These are phyloP conservation scores for Septoria petroselini DNA, from an alignment of 2,329 filamentous ascomycete species.

Conservation along the genomic window DNA sequence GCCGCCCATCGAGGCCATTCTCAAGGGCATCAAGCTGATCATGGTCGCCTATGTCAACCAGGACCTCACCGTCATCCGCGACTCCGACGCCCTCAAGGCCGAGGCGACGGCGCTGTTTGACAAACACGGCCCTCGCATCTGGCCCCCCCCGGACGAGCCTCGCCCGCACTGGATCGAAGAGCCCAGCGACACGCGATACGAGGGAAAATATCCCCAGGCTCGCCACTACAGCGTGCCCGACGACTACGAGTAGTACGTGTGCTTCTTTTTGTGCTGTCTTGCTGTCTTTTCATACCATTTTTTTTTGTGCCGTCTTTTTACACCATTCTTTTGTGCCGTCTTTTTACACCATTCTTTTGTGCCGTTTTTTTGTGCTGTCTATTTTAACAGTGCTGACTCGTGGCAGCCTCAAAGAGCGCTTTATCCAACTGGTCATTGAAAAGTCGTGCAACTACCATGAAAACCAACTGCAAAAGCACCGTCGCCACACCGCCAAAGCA, in stretches of 20 bases:
- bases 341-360: too few relatives aligned
- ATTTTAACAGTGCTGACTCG: slow-evolving; percentile 9
- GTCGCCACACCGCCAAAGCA: slow-evolving; percentile 14
- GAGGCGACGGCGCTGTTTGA: slow-evolving; percentile 15
- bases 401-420: slow-evolving; percentile 17
- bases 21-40: slow-evolving; percentile 20
- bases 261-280: background rate
- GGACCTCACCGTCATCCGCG: slow-evolving; percentile 16
- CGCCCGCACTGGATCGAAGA: slow-evolving; percentile 19
- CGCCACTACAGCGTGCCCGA: slow-evolving; percentile 13
- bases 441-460: slow-evolving; percentile 23
- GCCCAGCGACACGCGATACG: slow-evolving; percentile 13
- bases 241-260: slow-evolving; percentile 19
- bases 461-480: slow-evolving; percentile 21
- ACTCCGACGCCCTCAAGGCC: slow-evolving; percentile 17
- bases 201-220: slow-evolving; percentile 17
- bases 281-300: too few relatives aligned
- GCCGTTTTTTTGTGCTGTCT: background rate
- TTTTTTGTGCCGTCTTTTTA: background rate
- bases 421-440: slow-evolving; percentile 22
- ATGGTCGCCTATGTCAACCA: slow-evolving; percentile 18
- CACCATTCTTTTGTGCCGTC: too few relatives aligned
- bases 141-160: slow-evolving; percentile 17
- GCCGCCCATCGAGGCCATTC: slow-evolving; percentile 16
- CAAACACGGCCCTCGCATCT: slow-evolving; percentile 18